Evolutionary conservation across 2,329 filamentous ascomycete species (phyloP).

Genomic region (Diaporthe vexans): DNA sequence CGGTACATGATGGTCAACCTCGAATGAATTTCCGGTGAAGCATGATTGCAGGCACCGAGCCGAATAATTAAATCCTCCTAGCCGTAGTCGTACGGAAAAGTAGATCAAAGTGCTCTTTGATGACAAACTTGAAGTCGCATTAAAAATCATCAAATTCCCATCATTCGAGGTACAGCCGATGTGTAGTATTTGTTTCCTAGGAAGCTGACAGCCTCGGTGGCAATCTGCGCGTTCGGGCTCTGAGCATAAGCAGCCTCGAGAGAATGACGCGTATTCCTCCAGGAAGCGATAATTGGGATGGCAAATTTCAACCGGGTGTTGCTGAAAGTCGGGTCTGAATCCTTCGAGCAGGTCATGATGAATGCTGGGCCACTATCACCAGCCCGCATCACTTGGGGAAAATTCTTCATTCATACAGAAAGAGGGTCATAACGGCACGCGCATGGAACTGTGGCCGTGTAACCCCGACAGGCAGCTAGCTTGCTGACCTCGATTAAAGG

Average conservation of each 20-base stretch:
- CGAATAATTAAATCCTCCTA: too few relatives aligned
- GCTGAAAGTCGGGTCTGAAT: not conserved
- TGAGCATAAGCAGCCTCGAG: not conserved
- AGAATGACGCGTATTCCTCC: not conserved
- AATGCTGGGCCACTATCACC: not conserved
- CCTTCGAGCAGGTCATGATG: not conserved
- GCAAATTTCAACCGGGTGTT: not conserved
- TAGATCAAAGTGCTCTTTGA: not conserved
- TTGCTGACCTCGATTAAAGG: not conserved
- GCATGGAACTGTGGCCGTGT: not conserved
- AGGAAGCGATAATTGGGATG: not conserved
- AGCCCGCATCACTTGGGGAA: not conserved
- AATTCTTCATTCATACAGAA: not conserved
- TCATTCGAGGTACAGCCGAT: not conserved
- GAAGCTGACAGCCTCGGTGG: not conserved
- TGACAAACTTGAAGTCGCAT: too few relatives aligned
- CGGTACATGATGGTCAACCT: not conserved
- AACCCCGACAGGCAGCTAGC: constrained; percentile 21
- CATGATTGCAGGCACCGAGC: not conserved
- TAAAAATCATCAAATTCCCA: not conserved
- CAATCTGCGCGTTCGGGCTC: not conserved
- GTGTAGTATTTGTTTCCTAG: too few relatives aligned
- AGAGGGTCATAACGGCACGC: not conserved
- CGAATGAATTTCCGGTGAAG: not conserved
- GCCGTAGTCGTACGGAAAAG: not conserved